Evolutionary conservation across 2,329 filamentous ascomycete species (phyloP).

Genomic region (Aspergillus nomiae): DNA sequence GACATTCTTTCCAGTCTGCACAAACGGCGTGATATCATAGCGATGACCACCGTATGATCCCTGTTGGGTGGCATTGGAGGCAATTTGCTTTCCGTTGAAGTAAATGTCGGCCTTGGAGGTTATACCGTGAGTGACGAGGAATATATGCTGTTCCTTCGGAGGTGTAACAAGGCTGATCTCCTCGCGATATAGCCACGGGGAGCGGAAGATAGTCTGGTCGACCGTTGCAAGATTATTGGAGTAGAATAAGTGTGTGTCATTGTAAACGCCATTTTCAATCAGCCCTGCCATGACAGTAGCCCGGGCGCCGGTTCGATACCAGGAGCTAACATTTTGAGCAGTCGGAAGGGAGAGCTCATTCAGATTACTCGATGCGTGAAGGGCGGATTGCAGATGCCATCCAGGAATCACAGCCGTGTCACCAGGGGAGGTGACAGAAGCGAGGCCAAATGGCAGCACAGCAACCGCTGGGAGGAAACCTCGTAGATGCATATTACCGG

Average conservation of each 20-base stretch:
- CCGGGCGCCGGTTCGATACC: slow-evolving; percentile 54
- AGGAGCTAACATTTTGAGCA: slow-evolving; percentile 51
- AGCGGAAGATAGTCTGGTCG: slow-evolving; percentile 51
- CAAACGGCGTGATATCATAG: slow-evolving; percentile 55
- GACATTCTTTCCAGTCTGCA: slow-evolving; percentile 50
- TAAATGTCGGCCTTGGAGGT: slow-evolving; percentile 63
- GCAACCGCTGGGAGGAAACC: not conserved
- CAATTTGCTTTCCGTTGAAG: slow-evolving; percentile 59
- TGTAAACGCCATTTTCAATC: slow-evolving; percentile 55
- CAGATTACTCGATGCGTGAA: slow-evolving; percentile 39
- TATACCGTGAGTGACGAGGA: slow-evolving; percentile 61
- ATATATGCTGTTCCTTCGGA: slow-evolving; percentile 46
- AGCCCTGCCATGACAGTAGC: slow-evolving; percentile 62
- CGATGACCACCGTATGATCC: slow-evolving; percentile 60
- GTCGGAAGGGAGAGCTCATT: slow-evolving; percentile 42
- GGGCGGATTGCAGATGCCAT: slow-evolving; percentile 56
- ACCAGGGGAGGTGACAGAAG: slow-evolving; percentile 27
- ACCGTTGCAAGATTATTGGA: slow-evolving; percentile 53
- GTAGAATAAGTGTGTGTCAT: slow-evolving; percentile 58
- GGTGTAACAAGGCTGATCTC: slow-evolving; percentile 49
- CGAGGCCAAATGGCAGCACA: not conserved
- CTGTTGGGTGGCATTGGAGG: slow-evolving; percentile 50
- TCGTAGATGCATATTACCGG: not conserved
- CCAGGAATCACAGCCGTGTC: slow-evolving; percentile 31
- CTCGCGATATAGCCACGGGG: slow-evolving; percentile 62